Evolutionary conservation across 2,329 filamentous ascomycete species (phyloP).

Genomic region (Fusarium sublunatum): DNA sequence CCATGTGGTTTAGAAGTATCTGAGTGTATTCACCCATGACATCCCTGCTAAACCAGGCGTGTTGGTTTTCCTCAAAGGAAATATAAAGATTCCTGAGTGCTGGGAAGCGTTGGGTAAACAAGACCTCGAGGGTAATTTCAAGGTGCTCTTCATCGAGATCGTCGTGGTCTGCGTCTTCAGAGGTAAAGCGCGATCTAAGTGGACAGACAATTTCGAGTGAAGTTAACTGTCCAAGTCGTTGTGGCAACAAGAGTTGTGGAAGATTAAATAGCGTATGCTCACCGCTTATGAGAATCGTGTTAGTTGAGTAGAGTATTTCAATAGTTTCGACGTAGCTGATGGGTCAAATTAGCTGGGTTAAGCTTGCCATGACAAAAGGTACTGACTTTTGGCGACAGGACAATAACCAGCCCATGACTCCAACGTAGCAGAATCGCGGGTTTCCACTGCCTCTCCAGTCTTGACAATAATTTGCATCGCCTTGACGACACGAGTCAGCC

Average conservation of each 20-base stretch:
- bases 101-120: too few relatives aligned
- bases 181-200: too few relatives aligned
- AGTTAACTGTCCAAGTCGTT: too few relatives aligned
- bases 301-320: conserved; percentile 9
- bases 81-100: not conserved
- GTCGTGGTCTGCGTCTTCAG: too few relatives aligned
- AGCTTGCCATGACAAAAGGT: not conserved
- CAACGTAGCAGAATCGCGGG: not conserved
- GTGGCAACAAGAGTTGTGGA: too few relatives aligned
- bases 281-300: conserved; percentile 3
- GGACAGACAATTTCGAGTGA: too few relatives aligned
- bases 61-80: conserved; percentile 2
- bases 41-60: not conserved
- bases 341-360: not conserved
- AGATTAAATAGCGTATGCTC: conserved; percentile 3
- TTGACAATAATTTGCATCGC: not conserved
- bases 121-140: too few relatives aligned
- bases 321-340: conserved; percentile 11
- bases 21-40: not conserved
- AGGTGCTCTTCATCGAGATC: too few relatives aligned
- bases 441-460: not conserved
- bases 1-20: not conserved
- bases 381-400: conserved; percentile 21
- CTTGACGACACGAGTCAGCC: conserved; percentile 8
- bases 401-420: conserved; percentile 16